Base-by-base conservation (phyloP, 1,139 yeast genomes). In the Candida albicans region DNA sequence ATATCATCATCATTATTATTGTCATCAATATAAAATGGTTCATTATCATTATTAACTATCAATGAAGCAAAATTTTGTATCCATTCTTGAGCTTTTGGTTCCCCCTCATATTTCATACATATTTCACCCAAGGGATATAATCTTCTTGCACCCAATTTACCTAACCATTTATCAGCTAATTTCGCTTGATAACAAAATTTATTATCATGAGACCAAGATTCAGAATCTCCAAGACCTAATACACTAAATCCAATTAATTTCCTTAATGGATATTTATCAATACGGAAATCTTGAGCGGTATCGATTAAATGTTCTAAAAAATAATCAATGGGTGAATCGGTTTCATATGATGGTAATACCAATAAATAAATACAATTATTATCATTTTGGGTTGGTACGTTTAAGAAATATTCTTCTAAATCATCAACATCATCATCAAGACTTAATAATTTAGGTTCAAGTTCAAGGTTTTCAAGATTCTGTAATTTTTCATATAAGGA, bases 261-360 rank as follows among this genome's bases (percentile, higher is more conserved):
- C 35, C 75, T 67, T 54, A 90, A 68, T 4, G 96, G 96, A 53
- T 80, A 82, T 47, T 87, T 87, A 57, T 89, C 96, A 37, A 90
- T 79, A 53, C 97, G 73, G 68, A 88, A 89, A 61, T 90, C 97
- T 51, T 85, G 84, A 50, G 80, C 81, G 1, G 95, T 88, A 45
- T 90, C 97, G 49, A 79, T 75, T 54, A 90, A 70, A 42, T 87
- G 84, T 57, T 88, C 95, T 46, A 90, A 69, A 62, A 89, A 89
- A 59, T 82, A 90, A 62, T 90, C 98, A 39, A 91, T 75, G 9
- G 97, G 96, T 1, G 95, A 87, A 62, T 90, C 97, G 0, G 91
- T 87, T 55, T 89, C 97, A 59, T 90, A 90, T 0, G 96, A 88
- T 2, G 98, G 98, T 26, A 90, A 70, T 12, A 90, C 88, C 51